Percentiles rank a stretch among this genome's conserved stretches.
phyloP scores from a whole-genome alignment of 352 stramenopile species.

The Pythium coloratum region DNA sequence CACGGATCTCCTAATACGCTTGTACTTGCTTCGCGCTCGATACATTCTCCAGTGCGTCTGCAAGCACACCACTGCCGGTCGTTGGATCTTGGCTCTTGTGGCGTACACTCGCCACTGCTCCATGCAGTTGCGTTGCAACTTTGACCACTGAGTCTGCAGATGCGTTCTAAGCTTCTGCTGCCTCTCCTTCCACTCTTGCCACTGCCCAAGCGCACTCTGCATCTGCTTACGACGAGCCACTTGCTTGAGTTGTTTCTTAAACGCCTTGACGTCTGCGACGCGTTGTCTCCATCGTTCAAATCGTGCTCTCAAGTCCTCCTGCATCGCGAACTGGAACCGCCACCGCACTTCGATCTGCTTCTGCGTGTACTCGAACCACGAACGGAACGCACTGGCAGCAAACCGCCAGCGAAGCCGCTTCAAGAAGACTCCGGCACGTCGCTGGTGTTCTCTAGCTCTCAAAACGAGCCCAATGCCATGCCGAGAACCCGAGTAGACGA shows the following conservation, averaged over 20 bases:
- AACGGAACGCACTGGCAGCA: conserved; percentile 16
- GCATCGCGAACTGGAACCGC: conserved; percentile 21
- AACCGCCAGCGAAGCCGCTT: conserved; percentile 16
- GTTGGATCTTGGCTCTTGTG: neutral
- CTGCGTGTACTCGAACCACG: conserved; percentile 25
- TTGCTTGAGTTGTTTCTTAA: conserved; percentile 27
- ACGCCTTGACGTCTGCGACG: conserved; percentile 8
- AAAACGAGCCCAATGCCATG: conserved; percentile 4
- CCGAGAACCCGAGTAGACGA: neutral
- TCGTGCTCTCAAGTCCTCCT: conserved; percentile 18
- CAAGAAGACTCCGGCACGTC: conserved; percentile 11
- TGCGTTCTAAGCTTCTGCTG: conserved; percentile 17
- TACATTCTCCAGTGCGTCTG: conserved; percentile 18
- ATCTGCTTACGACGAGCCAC: conserved; percentile 21
- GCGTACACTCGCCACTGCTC: conserved; percentile 6
- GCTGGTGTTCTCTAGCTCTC: conserved; percentile 13
- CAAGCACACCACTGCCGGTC: neutral
- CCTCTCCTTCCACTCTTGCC: conserved; percentile 19
- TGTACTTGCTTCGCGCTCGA: neutral
- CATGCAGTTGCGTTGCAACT: conserved; percentile 12
- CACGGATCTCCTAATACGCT: neutral
- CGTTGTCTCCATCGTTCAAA: conserved; percentile 23
- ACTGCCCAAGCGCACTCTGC: conserved; percentile 2
- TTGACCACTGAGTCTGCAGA: conserved; percentile 21
- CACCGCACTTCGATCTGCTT: conserved; percentile 26